phyloP scores from a whole-genome alignment of 371 early-diverging fungal species.

The Mucor racemosus region DNA sequence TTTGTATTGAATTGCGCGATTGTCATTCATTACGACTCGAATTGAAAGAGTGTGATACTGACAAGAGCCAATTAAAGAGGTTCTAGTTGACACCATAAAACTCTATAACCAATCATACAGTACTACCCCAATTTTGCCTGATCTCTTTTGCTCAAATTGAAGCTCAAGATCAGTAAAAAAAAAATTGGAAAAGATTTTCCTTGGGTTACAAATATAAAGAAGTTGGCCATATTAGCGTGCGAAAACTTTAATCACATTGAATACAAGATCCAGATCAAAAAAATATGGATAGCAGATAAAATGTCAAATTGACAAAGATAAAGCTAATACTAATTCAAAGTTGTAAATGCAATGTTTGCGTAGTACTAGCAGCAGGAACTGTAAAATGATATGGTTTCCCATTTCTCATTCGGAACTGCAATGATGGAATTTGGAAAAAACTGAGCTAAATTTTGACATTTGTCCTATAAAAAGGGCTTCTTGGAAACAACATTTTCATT shows the following conservation, averaged over 20 bases:
- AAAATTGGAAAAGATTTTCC: not conserved
- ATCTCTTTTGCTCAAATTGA: slow-evolving; percentile 10
- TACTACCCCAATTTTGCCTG: not conserved
- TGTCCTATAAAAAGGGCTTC: slow-evolving; percentile 8
- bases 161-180: slow-evolving; percentile 8
- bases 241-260: slow-evolving; percentile 7
- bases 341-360: not conserved
- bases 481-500: not conserved
- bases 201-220: not conserved
- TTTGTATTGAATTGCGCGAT: slow-evolving; percentile 4
- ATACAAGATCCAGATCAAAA: not conserved
- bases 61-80: slow-evolving; percentile 9
- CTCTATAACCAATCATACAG: slow-evolving; percentile 3
- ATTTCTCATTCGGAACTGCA: not conserved
- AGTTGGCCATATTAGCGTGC: not conserved
- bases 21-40: slow-evolving; percentile 1
- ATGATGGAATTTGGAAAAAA: not conserved
- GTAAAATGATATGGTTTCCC: not conserved
- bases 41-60: not conserved
- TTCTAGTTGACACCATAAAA: slow-evolving; percentile 13
- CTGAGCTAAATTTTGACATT: slow-evolving; percentile 4
- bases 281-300: not conserved
- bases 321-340: too few relatives aligned
- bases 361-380: not conserved
- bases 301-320: too few relatives aligned